A percentile compares a stretch with the other conserved stretches of the same genome.
Conservation (phyloP, 164 flowering plant species). For the Vitis rotundifolia region DNA sequence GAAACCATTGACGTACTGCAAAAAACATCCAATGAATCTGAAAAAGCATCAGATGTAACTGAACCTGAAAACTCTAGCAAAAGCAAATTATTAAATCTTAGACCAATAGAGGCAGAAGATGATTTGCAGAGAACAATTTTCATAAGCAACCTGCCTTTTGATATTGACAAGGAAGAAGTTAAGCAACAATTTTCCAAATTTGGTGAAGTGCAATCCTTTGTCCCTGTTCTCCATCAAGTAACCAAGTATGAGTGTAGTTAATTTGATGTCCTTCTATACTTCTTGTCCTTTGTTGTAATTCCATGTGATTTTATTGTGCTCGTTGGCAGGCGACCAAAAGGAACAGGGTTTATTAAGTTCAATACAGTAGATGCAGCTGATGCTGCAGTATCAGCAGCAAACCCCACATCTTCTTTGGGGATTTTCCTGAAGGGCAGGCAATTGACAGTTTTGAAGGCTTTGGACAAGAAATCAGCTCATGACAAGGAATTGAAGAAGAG, state of each 20-base stretch:
- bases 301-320: slow-evolving; percentile 13
- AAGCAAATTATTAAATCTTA: slow-evolving; percentile 19
- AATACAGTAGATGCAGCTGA: slow-evolving; percentile 55
- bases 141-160: slow-evolving; percentile 88
- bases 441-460: slow-evolving; percentile 73
- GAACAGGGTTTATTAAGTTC: slow-evolving; percentile 92
- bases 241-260: slow-evolving; percentile 63
- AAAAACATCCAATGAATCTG: slow-evolving; percentile 24
- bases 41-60: slow-evolving; percentile 16
- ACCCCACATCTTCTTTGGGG: slow-evolving; percentile 57
- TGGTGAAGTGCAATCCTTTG: slow-evolving; percentile 79
- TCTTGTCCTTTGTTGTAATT: background rate
- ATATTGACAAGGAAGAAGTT: slow-evolving; percentile 68
- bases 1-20: slow-evolving; percentile 5
- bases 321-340: slow-evolving; percentile 79
- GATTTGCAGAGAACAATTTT: slow-evolving; percentile 70
- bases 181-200: slow-evolving; percentile 74
- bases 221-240: slow-evolving; percentile 80
- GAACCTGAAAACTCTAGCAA: slow-evolving; percentile 26
- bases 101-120: slow-evolving; percentile 40
- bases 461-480: slow-evolving; percentile 86
- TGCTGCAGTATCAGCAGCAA: slow-evolving; percentile 75
- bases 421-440: slow-evolving; percentile 77
- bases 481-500: slow-evolving; percentile 62
- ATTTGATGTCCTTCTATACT: slow-evolving; percentile 6